Evolutionary conservation across 306 rosid genomes (phyloP), one percentile per base, ranked within the genome.

Genomic region (Quercus dentata): DNA sequence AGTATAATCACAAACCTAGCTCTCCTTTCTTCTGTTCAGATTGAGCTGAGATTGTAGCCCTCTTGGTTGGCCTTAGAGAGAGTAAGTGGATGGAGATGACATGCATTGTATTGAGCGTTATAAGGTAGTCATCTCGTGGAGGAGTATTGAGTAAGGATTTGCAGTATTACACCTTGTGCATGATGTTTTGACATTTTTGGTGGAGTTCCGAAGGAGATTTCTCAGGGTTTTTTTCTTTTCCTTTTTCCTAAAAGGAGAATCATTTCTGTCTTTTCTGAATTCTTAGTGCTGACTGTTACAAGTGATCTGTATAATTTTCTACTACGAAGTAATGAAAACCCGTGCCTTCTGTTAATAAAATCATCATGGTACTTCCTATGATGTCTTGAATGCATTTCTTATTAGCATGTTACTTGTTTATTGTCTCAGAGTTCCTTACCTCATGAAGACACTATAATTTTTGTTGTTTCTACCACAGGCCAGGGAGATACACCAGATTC

Each of bases 381-480:
- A 73, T 4, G 20, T 2, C 59, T 27, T 73, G 64, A 55, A 73
- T 12, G 25, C 25, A 33, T 78, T 35, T 27, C 78, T 74, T 57
- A n/a, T 33, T 20, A 11, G 68, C 20, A 35, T 76, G 77, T 56
- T 44, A n/a, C 73, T 49, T 58, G 59, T 86, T 78, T 75, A 27
- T 67, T 20, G 74, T 57, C 63, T 30, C 90, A 94, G 99, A 86
- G 78, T 74, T 56, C 80, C 59, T 83, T 95, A 76, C 87, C 91
- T 25, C 78, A 76, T 5, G 98, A 92, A 80, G 87, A 76, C 33
- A 89, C 92, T 80, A 88, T 90, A 65, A 78, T 91, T 86, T 92
- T 95, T 83, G 94, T 95, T 75, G 98, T 92, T 83, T 95, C 98
- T 62, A 95, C 99, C 69, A 92, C 98, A 3, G 98, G 99, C 78